A percentile compares a stretch with the other conserved stretches of the same genome.
Evolutionary conservation across 371 early-diverging fungal genomes (phyloP).

Genomic region (Mortierella sp.): DNA sequence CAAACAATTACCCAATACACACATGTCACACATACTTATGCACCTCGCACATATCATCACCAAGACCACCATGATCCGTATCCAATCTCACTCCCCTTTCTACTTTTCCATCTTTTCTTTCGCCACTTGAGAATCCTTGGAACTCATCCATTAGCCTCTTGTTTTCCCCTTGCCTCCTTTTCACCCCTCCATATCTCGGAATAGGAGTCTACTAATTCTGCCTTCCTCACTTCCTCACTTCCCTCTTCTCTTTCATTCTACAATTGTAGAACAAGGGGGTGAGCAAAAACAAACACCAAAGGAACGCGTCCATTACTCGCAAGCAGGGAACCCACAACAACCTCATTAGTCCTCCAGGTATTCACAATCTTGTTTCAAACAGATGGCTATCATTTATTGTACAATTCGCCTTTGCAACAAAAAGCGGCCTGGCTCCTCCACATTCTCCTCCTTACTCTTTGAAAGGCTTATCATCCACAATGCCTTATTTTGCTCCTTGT

Average conservation of each 20-base stretch:
- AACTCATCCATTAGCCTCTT: background rate
- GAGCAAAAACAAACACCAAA: background rate
- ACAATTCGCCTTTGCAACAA: background rate
- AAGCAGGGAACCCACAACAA: background rate
- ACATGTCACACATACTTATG: no score
- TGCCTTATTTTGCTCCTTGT: background rate
- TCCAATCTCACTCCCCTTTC: background rate
- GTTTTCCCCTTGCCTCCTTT: background rate
- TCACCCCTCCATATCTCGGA: background rate
- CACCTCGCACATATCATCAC: no score
- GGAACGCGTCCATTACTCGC: background rate
- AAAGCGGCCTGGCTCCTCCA: background rate
- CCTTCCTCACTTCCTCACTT: background rate
- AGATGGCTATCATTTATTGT: no score
- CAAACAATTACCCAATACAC: no score
- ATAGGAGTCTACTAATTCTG: background rate
- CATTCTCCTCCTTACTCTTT: background rate
- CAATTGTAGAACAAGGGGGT: background rate
- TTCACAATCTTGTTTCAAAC: no score
- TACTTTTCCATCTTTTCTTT: background rate
- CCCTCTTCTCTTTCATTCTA: background rate
- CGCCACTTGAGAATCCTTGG: background rate
- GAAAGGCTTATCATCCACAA: no score
- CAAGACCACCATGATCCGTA: background rate
- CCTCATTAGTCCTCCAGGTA: no score